Evolutionary conservation across 192 early-diverging fungal species (phyloP).

Genomic region (Coemansia sp.): DNA sequence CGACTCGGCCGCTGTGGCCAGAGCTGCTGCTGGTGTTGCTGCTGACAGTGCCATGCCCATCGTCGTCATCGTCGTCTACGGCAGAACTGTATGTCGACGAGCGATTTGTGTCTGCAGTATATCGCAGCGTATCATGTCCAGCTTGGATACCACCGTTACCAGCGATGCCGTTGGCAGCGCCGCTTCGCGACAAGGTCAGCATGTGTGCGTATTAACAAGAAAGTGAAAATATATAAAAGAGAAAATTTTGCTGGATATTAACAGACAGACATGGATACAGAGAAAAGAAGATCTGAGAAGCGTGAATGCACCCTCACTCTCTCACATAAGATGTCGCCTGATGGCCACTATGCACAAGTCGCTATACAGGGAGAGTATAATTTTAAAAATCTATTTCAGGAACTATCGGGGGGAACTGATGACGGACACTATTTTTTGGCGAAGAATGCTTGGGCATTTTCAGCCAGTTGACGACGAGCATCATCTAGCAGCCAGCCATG

Average conservation of each 20-base stretch:
- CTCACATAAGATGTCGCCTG: not conserved
- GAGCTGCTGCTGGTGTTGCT: conserved; percentile 18
- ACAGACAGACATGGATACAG: not conserved
- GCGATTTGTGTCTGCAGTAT: conserved; percentile 25
- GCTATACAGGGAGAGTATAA: too few relatives aligned
- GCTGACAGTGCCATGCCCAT: conserved; percentile 15
- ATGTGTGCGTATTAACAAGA: conserved; percentile 3
- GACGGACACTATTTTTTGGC: not conserved
- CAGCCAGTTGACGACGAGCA: conserved; percentile 17
- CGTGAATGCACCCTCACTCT: not conserved
- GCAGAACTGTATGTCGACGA: conserved; percentile 33
- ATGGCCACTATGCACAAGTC: too few relatives aligned
- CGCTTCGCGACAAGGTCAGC: conserved; percentile 25
- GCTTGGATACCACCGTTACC: not conserved
- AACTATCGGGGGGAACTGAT: too few relatives aligned
- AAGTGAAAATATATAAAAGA: not conserved
- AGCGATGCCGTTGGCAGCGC: conserved; percentile 2
- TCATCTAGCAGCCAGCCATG: conserved; percentile 33
- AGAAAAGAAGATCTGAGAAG: not conserved
- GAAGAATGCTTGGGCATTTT: conserved; percentile 40
- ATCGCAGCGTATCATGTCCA: not conserved
- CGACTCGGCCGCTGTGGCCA: conserved; percentile 31
- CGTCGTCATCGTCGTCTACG: not conserved
- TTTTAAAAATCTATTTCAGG: too few relatives aligned
- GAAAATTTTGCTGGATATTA: not conserved